Evolutionary conservation across 495 filamentous ascomycete genomes (phyloP).

Genomic region (Hypomontagnella monticulosa): DNA sequence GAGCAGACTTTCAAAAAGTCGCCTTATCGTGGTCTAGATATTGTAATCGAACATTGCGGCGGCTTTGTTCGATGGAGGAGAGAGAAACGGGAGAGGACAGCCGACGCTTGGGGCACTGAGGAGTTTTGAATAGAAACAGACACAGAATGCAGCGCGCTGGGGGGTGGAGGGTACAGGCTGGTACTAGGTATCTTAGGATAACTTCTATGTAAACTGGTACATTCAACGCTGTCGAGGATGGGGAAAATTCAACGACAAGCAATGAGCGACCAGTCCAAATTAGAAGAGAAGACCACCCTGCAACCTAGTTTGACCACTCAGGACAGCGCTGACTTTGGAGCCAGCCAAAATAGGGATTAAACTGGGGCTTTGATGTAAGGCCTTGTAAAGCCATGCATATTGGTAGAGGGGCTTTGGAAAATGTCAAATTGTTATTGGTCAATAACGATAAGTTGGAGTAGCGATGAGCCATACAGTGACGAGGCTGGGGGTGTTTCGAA

Average conservation of each 20-base stretch:
- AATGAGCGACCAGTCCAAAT: constrained; percentile 22
- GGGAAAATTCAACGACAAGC: constrained; percentile 14
- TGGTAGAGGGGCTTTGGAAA: constrained; percentile 13
- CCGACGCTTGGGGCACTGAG: constrained; percentile 53
- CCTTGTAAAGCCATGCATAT: background rate
- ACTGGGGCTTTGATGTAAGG: constrained; percentile 1
- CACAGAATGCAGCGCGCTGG: constrained; percentile 11
- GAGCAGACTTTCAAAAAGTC: constrained; percentile 60
- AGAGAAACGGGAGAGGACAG: constrained; percentile 44
- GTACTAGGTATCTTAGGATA: too few species aligned
- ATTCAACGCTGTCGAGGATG: constrained; percentile 22
- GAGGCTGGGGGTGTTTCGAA: constrained; percentile 28
- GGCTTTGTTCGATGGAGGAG: constrained; percentile 56
- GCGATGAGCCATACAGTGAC: constrained; percentile 23
- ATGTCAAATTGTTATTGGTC: constrained; percentile 9
- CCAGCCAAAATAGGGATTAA: constrained; percentile 27
- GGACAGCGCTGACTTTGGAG: constrained; percentile 6
- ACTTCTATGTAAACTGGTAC: too few species aligned
- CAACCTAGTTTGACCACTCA: background rate
- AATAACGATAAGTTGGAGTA: constrained; percentile 8
- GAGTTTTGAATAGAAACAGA: constrained; percentile 55
- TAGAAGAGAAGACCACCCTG: constrained; percentile 1
- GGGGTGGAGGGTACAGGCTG: constrained; percentile 7
- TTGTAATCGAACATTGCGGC: constrained; percentile 58
- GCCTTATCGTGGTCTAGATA: constrained; percentile 56